These are phyloP conservation scores for Penicillium paxilli DNA, from an alignment of 495 filamentous ascomycete species.

Conservation along the genomic window DNA sequence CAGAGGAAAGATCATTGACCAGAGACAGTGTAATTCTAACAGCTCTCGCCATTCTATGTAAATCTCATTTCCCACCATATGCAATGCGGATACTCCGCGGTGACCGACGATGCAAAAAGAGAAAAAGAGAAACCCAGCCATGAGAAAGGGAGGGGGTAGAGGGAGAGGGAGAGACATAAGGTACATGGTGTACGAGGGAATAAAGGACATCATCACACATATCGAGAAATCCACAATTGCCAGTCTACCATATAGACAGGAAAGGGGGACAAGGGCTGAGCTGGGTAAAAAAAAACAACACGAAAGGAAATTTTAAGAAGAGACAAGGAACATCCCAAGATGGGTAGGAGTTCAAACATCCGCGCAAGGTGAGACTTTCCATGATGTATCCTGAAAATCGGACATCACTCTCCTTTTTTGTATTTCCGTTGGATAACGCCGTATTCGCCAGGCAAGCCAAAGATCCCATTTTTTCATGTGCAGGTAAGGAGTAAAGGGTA, in stretches of 20 bases:
- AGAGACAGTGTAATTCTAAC: not conserved
- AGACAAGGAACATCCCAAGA: not conserved
- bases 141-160: not conserved
- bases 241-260: not conserved
- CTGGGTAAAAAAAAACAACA: not conserved
- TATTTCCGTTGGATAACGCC: conserved; percentile 14
- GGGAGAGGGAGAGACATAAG: not conserved
- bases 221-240: not conserved
- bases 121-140: not conserved
- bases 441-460: conserved; percentile 2
- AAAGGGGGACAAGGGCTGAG: not conserved
- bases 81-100: conserved; percentile 6
- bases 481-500: not conserved
- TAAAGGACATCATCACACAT: conserved; percentile 6
- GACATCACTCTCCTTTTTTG: conserved; percentile 14
- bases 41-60: conserved; percentile 8
- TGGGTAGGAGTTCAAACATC: not conserved
- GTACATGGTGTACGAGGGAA: too few species aligned
- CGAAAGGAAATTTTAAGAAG: not conserved
- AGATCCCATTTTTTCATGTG: not conserved
- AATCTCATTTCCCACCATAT: conserved; percentile 7
- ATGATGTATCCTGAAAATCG: not conserved
- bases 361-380: not conserved
- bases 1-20: too few species aligned
- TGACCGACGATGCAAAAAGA: conserved; percentile 2